Evolutionary conservation across 371 early-diverging fungal species (phyloP), one percentile per base, ranked within the genome.

Genomic region (Mortierella sp.): DNA sequence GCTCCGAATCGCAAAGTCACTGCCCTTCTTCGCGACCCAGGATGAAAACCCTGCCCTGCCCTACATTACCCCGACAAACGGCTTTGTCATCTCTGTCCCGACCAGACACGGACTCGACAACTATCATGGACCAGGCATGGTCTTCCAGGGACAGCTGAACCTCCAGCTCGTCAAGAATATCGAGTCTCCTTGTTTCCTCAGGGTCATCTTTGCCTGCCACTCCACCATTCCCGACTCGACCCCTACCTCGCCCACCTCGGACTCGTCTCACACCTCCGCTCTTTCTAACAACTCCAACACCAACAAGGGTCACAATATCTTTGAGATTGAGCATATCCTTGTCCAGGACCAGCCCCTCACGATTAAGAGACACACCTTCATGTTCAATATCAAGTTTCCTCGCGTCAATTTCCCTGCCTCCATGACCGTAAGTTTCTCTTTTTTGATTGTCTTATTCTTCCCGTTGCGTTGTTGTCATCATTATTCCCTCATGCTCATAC

Each of bases 381-480:
- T 83, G 71, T 83, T 83, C 70, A 83, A 69, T 13, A 79, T 83
- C 70, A 78, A 73, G 67, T 78, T 83, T 44, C 84, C 84, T 4
- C 68, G 66, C 43, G 75, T 74, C 67, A 83, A 83, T 55, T 48
- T 83, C 37, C 84, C 84, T 4, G 73, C 84, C 6, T 79, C 84
- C 0, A 72, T 83, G 76, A 44, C 41, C 47, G 84, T 79, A 70
- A 71, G 83, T 31, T 31, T 19, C 19, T 24, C 40, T 16, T 22
- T 29, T 8, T 4, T 67, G 16, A 24, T 48, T 47, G 7, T 58
- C 45, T 5, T 29, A 11, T 45, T 44, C 48, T 58, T 47, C 40
- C n/a, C 26, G 52, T 9, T 52, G 10, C 53, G 16, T 55, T 29
- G 31, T 58, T 34, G 16, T 58, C 58, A 58, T 58, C 58, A 58